Evolutionary conservation across 345 rosid species (phyloP).

Genomic region (Camelina neglecta): DNA sequence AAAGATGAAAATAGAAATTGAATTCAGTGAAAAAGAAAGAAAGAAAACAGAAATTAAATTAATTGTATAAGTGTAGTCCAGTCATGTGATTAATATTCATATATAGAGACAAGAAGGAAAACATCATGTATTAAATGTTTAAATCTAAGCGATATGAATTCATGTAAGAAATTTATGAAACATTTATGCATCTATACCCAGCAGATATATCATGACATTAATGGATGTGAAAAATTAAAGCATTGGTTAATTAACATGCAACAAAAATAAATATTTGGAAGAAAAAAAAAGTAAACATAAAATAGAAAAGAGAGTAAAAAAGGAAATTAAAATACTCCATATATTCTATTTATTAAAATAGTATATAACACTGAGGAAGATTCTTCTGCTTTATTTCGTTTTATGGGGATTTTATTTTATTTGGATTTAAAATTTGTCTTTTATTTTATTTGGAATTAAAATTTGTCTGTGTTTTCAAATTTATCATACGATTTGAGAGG

Average conservation of each 20-base stretch:
- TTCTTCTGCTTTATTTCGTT: conserved; percentile 30
- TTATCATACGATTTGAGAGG: conserved; percentile 33
- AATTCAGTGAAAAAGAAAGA: conserved; percentile 6
- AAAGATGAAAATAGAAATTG: conserved; percentile 29
- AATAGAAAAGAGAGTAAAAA: conserved; percentile 11
- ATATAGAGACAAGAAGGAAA: not conserved
- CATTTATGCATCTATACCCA: not conserved
- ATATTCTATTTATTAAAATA: not conserved
- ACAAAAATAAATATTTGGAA: too few relatives aligned
- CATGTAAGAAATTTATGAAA: not conserved
- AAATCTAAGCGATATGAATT: not conserved
- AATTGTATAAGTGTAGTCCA: conserved; percentile 8
- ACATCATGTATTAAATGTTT: not conserved
- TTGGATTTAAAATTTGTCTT: conserved; percentile 29
- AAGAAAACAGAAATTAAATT: conserved; percentile 14
- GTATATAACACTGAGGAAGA: conserved; percentile 27
- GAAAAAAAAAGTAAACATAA: not conserved
- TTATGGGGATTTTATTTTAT: conserved; percentile 9
- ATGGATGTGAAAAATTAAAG: not conserved
- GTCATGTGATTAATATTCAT: conserved; percentile 18
- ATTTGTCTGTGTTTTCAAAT: conserved; percentile 21
- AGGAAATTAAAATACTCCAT: not conserved
- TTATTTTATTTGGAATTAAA: not conserved
- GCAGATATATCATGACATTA: not conserved
- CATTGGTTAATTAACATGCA: not conserved